phyloP scores from a whole-genome alignment of 306 rosid genomes.

The Vigna hirtella region DNA sequence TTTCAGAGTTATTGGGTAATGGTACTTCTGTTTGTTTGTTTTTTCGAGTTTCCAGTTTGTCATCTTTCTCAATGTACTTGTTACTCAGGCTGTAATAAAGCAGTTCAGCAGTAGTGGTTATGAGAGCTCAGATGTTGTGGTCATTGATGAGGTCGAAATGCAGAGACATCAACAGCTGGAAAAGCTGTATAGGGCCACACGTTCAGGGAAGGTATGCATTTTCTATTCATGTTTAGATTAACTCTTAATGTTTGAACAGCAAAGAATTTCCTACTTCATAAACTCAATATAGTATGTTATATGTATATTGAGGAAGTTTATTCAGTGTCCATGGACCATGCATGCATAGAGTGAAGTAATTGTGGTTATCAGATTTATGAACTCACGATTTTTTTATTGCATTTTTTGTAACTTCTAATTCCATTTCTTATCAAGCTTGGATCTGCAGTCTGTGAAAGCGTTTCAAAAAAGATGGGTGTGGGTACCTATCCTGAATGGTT shows the following conservation, averaged over 20 bases:
- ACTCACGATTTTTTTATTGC: background rate
- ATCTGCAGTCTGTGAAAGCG: background rate
- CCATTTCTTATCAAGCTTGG: slow-evolving; percentile 23
- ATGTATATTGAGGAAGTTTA: slow-evolving; percentile 36
- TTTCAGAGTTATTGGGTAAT: background rate
- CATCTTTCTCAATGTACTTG: background rate
- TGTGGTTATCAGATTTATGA: slow-evolving; percentile 33
- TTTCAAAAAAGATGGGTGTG: background rate
- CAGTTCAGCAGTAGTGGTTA: slow-evolving; percentile 88
- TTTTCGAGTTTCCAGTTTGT: slow-evolving; percentile 7
- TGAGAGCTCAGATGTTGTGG: slow-evolving; percentile 89
- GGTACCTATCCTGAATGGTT: background rate
- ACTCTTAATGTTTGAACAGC: slow-evolving; percentile 29
- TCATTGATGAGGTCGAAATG: slow-evolving; percentile 93
- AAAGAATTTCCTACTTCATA: slow-evolving; percentile 11
- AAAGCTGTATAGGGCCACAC: slow-evolving; percentile 83
- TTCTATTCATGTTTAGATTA: slow-evolving; percentile 6
- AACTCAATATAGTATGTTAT: background rate
- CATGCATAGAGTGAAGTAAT: slow-evolving; percentile 27
- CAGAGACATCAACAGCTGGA: slow-evolving; percentile 94
- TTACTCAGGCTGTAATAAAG: slow-evolving; percentile 84
- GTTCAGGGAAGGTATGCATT: slow-evolving; percentile 77
- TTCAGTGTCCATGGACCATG: background rate
- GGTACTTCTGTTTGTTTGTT: background rate
- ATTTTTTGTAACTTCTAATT: background rate